These are phyloP conservation scores for Rhizoctonia solani DNA, from an alignment of 1,284 basidiomycete species.

Conservation along the genomic window DNA sequence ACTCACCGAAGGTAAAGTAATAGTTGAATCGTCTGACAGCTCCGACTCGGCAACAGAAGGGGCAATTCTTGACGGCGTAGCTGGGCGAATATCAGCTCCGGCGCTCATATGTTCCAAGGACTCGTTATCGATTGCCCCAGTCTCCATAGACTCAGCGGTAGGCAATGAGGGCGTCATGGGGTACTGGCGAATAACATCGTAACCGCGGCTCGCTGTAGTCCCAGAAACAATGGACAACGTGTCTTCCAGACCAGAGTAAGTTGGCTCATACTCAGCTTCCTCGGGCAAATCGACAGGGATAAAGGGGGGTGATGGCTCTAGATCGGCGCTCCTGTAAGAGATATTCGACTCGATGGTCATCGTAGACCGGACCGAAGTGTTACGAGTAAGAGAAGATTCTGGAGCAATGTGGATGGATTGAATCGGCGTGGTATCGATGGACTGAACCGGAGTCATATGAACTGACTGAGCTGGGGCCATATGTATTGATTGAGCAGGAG, in stretches of 20 bases:
- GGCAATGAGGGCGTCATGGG: neutral
- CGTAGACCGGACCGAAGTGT: no score
- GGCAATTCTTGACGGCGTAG: constrained; percentile 3
- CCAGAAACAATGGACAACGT: constrained; percentile 2
- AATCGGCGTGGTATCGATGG: no score
- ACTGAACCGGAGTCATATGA: no score
- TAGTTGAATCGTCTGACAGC: constrained; percentile 1
- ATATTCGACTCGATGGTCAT: constrained; percentile 50
- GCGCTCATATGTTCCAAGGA: neutral
- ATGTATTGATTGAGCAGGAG: no score
- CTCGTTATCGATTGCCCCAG: neutral
- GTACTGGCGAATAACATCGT: constrained; percentile 21
- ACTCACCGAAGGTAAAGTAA: constrained; percentile 26
- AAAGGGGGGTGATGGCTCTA: constrained; percentile 64
- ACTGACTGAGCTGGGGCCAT: no score
- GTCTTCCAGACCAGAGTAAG: constrained; percentile 24
- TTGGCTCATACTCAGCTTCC: constrained; percentile 17
- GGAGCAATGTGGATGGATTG: no score
- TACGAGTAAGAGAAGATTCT: no score
- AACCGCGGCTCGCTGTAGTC: constrained; percentile 8
- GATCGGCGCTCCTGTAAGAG: constrained; percentile 70
- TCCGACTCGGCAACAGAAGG: constrained; percentile 10
- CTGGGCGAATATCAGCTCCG: neutral
- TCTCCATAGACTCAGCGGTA: neutral
- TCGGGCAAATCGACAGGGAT: constrained; percentile 9